Base-by-base conservation (phyloP, 2,329 filamentous ascomycete species). In the Erysiphe neolycopersici region DNA sequence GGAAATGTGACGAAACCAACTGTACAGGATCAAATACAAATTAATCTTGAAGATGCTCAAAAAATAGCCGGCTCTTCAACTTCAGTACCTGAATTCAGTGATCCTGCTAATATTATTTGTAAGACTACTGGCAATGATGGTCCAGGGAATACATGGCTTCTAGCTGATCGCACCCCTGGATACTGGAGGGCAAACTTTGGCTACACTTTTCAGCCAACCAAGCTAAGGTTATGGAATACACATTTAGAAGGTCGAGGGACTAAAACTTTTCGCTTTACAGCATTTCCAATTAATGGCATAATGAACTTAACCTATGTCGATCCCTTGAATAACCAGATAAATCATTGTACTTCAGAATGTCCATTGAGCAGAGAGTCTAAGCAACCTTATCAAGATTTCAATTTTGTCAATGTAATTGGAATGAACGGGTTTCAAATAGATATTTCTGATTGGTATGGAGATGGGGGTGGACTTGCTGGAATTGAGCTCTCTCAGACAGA, bases 281-380 rank as follows among this genome's bases (percentile, higher is more conserved):
- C 84, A 16, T 64, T 87, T 46, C 85, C 87, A 5, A 73, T 87
- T 54, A 76, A 80, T 48, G 89, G 89, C 43, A 94, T 98, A 57
- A 81, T 98, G 75, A 94, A 95, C 60, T 68, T 98, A 55, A 92
- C 84, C 33, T 95, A 89, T 53, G 75, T 76, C 49, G 83, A 95
- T 54, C 76, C 79, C 19, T 63, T 57, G 35, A 79, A 72, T 1
- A 78, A 79, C 22, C 62, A 70, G 42, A 76, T 76, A 44, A 61
- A 64, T 29, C 75, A 69, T 45, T 98, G 89, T 61, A 83, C 85
- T 43, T 77, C 74, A 47, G 68, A 73, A 54, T 98, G 89, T 53
- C 81, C 85, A n/a, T 67, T 98, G 41, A 83, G 79, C 48, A 66
- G 74, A 54, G 73, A 82, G 53, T 61, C 66, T 16, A 69, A 66